These are phyloP conservation scores for Colletotrichum horii DNA, from an alignment of 2,329 filamentous ascomycete species.

Conservation along the genomic window DNA sequence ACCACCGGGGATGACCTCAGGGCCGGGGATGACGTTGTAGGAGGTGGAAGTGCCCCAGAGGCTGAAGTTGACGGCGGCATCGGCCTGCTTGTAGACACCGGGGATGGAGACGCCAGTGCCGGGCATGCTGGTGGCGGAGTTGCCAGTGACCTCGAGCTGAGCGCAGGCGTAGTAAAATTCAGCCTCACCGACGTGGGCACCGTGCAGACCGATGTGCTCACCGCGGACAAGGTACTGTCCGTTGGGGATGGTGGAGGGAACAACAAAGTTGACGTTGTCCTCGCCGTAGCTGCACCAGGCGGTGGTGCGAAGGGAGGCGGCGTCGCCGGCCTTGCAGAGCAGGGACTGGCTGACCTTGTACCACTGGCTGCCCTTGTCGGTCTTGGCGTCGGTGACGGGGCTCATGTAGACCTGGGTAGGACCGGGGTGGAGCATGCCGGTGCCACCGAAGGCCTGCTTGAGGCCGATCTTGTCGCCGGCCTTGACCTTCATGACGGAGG, in stretches of 20 bases:
- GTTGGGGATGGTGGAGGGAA: constrained; percentile 41
- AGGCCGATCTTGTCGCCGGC: constrained; percentile 21
- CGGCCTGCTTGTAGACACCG: constrained; percentile 32
- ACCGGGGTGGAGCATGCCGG: constrained; percentile 24
- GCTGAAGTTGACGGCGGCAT: constrained; percentile 9
- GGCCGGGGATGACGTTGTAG: neutral
- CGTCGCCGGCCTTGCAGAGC: constrained; percentile 18
- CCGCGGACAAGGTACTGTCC: constrained; percentile 50
- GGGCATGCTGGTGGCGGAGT: constrained; percentile 11
- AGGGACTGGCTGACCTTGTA: constrained; percentile 29
- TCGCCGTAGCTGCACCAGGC: constrained; percentile 25
- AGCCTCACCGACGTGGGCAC: constrained; percentile 31
- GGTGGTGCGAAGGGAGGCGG: neutral
- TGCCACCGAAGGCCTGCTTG: constrained; percentile 18
- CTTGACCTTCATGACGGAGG: constrained; percentile 18
- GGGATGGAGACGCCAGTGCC: constrained; percentile 39
- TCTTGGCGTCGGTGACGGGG: constrained; percentile 21
- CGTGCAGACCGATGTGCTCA: constrained; percentile 53
- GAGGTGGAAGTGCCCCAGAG: neutral
- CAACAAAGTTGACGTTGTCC: constrained; percentile 31
- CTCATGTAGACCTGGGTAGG: constrained; percentile 23
- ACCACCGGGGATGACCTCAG: constrained; percentile 12
- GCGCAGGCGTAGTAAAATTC: constrained; percentile 52
- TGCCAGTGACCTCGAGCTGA: constrained; percentile 43
- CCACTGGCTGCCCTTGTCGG: constrained; percentile 26